A percentile compares a stretch with the other conserved stretches of the same genome.
Conservation (phyloP, 257 asterid genomes). For the Solanum clarkiae region DNA sequence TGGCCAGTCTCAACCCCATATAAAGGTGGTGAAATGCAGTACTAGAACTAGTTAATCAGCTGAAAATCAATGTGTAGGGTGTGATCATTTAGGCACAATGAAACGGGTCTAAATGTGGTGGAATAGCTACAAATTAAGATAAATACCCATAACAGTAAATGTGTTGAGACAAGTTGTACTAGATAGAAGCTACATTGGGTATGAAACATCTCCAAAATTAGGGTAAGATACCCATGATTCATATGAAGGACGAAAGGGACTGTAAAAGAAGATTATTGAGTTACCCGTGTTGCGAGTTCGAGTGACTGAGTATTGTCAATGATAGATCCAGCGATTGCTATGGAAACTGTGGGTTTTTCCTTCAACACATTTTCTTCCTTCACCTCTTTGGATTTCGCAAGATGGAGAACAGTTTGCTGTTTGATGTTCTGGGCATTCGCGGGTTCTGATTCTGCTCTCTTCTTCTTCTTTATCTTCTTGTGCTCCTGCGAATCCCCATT, state of each 20-base stretch:
- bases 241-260: neutral
- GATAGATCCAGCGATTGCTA: constrained; percentile 80
- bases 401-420: no score
- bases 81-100: neutral
- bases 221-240: neutral
- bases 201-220: neutral
- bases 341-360: constrained; percentile 47
- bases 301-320: constrained; percentile 70
- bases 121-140: neutral
- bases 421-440: no score
- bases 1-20: neutral
- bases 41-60: neutral
- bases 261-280: neutral
- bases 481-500: constrained; percentile 29
- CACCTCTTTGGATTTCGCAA: neutral
- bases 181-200: neutral
- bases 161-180: neutral
- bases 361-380: constrained; percentile 16
- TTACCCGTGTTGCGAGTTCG: constrained; percentile 82
- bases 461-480: constrained; percentile 39
- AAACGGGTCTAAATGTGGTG: neutral
- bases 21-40: neutral
- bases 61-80: neutral
- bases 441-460: no score
- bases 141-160: neutral